Base-by-base conservation (phyloP, 2,329 filamentous ascomycete species). In the Simplicillium aogashimaense region DNA sequence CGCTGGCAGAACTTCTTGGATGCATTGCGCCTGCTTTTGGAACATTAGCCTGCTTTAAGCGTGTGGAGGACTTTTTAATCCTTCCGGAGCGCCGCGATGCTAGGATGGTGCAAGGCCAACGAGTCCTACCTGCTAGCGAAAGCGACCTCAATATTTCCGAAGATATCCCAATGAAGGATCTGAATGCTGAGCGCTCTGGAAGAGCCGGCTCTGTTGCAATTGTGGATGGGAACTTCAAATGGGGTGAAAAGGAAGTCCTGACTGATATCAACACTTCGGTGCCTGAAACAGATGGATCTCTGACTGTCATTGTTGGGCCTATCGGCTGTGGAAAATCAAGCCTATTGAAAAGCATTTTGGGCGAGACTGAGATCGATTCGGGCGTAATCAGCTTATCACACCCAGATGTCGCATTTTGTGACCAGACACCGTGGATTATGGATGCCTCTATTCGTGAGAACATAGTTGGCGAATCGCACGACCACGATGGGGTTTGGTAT, bases 401-500 rank as follows among this genome's bases (percentile, higher is more conserved):
- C 0, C 31, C 49, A 2, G 48, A 50, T 15, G 43, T 59, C 1
- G 54, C 54, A 0, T 59, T 55, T 36, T 59, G 56, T 13, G 51
- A 52, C 3, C 55, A 59, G 39, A 54, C 52, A 2, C 50, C 56
- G 0, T 64, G 55, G 56, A 43, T 58, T 13, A 51, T 56, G 42
- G 64, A 64, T 16, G 56, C 49, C 0, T 55, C 53, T 0, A 51
- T 64, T 4, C 50, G 55, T 2, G 48, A 55, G 13, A 64, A 63
- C 29, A 60, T 66, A 7, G 40, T 59, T 5, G 60, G 55, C 1
- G 49, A 56, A 15, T 54, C 52, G 3, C 45, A 45, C 4, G 44
- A 37, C 0, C 60, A 54, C 32, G 56, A 65, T 3, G 47, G 48
- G 0, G 12, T 37, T 0, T 57, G 61, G 50, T 63, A 63, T 34